A percentile compares a stretch with the other conserved stretches of the same genome.
phyloP scores from a whole-genome alignment of 495 filamentous ascomycete genomes.

The Alectoria sarmentosa region DNA sequence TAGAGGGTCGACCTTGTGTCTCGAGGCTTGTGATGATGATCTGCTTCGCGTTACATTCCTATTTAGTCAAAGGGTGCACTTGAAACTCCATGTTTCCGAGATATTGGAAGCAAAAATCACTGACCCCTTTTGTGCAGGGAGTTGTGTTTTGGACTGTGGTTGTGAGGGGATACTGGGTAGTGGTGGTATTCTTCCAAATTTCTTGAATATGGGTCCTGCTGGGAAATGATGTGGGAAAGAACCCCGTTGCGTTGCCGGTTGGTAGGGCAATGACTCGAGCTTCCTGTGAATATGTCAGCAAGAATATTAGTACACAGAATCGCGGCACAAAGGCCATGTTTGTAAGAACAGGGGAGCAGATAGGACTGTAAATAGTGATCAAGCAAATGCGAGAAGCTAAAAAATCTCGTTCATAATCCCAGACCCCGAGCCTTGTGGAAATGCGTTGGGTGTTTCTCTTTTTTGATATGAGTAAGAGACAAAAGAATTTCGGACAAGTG shows the following conservation, averaged over 20 bases:
- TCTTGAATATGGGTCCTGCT: not conserved
- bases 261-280: not conserved
- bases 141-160: not conserved
- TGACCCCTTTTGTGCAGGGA: conserved; percentile 1
- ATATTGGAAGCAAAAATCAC: not conserved
- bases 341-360: not conserved
- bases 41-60: not conserved
- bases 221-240: not conserved
- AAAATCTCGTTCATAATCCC: not conserved
- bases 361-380: not conserved
- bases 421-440: not conserved
- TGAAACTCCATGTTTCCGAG: not conserved
- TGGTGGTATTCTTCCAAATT: not conserved
- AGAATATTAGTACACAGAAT: not conserved
- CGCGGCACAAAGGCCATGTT: not conserved
- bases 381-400: not conserved
- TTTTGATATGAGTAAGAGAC: not conserved
- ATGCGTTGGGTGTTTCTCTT: not conserved
- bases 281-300: not conserved
- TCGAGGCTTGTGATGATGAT: not conserved
- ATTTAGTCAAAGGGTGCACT: not conserved
- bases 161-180: not conserved
- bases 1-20: conserved; percentile 33
- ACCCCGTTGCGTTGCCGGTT: not conserved
- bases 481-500: not conserved